Evolutionary conservation across 192 early-diverging fungal genomes (phyloP).

Genomic region (Backusella morwellensis): DNA sequence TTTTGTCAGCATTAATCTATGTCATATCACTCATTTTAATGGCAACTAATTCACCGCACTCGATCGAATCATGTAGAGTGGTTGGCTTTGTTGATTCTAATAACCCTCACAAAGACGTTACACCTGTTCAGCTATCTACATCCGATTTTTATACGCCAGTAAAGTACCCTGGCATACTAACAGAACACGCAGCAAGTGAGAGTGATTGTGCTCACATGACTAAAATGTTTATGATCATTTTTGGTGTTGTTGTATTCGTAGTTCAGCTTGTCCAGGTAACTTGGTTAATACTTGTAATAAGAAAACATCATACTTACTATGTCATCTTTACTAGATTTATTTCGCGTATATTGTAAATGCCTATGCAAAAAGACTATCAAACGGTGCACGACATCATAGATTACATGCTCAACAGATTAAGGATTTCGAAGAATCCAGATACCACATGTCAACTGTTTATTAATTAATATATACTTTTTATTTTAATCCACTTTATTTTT

Average conservation of each 20-base stretch:
- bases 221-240: slow-evolving; percentile 16
- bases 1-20: slow-evolving; percentile 31
- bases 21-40: slow-evolving; percentile 28
- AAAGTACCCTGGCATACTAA: slow-evolving; percentile 29
- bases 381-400: slow-evolving; percentile 30
- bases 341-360: slow-evolving; percentile 31
- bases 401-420: slow-evolving; percentile 35
- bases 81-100: slow-evolving; percentile 28
- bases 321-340: slow-evolving; percentile 18
- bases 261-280: slow-evolving; percentile 36
- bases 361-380: slow-evolving; percentile 29
- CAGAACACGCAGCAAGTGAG: slow-evolving; percentile 15
- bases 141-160: slow-evolving; percentile 31
- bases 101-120: slow-evolving; percentile 20
- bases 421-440: slow-evolving; percentile 31
- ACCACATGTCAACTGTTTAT: slow-evolving; percentile 34
- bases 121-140: slow-evolving; percentile 6
- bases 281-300: not conserved
- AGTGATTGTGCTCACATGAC: slow-evolving; percentile 15
- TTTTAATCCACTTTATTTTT: not conserved
- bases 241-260: slow-evolving; percentile 23
- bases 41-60: slow-evolving; percentile 10
- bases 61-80: slow-evolving; percentile 21
- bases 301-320: not conserved
- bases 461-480: slow-evolving; percentile 4